Evolutionary conservation across 2,329 filamentous ascomycete species (phyloP).

Genomic region (Aspergillus udagawae): DNA sequence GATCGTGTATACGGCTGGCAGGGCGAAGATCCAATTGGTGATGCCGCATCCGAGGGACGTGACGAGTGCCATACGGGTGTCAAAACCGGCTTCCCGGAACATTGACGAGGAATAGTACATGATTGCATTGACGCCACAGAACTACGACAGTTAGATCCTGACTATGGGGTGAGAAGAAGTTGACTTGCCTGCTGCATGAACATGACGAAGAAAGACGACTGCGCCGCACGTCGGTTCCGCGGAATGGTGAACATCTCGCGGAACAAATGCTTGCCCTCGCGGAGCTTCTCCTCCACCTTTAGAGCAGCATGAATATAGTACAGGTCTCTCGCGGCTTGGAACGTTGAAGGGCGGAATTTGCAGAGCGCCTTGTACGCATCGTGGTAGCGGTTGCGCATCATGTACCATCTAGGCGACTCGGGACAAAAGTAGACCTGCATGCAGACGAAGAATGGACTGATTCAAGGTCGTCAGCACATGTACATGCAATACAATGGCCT

Average conservation of each 20-base stretch:
- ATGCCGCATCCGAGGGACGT: constrained; percentile 63
- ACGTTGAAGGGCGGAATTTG: constrained; percentile 45
- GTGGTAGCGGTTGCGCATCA: constrained; percentile 43
- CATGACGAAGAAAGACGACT: constrained; percentile 60
- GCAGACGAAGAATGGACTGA: constrained; percentile 48
- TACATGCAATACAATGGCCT: constrained; percentile 26
- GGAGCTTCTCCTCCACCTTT: constrained; percentile 54
- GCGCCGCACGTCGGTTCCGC: constrained; percentile 58
- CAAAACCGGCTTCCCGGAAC: constrained; percentile 54
- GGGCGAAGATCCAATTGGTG: constrained; percentile 62
- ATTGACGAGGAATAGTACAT: constrained; percentile 61
- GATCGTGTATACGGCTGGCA: constrained; percentile 62
- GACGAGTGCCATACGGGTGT: constrained; percentile 49
- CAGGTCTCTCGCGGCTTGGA: constrained; percentile 54
- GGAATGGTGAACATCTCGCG: constrained; percentile 59
- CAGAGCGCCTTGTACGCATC: constrained; percentile 49
- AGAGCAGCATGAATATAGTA: constrained; percentile 59
- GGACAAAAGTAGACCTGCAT: constrained; percentile 63
- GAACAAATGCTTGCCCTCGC: constrained; percentile 50
- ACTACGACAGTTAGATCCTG: constrained; percentile 17
- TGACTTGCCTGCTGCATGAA: constrained; percentile 55
- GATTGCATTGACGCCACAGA: constrained; percentile 54
- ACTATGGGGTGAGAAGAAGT: neutral
- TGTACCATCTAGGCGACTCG: constrained; percentile 50
- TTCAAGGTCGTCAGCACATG: neutral